Evolutionary conservation across 1,284 basidiomycete genomes (phyloP).

Genomic region (Naganishia albida): DNA sequence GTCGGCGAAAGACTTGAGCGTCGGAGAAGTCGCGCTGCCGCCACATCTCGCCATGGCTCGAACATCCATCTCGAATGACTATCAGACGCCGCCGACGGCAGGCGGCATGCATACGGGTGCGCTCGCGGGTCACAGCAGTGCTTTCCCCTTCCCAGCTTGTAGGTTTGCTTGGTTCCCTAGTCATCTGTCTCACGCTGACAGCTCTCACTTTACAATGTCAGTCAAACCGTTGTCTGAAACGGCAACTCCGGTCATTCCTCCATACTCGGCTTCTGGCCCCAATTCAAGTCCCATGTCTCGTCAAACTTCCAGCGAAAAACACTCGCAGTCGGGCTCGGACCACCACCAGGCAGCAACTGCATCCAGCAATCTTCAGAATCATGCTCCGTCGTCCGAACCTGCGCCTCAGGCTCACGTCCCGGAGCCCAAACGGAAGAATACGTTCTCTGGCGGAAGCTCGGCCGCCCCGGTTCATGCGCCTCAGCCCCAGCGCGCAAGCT

Average conservation of each 20-base stretch:
- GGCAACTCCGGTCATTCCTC: conserved; percentile 35
- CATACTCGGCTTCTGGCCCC: conserved; percentile 14
- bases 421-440: conserved; percentile 23
- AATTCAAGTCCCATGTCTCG: conserved; percentile 47
- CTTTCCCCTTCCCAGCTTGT: conserved; percentile 35
- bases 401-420: conserved; percentile 4
- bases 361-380: conserved; percentile 9
- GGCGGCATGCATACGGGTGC: conserved; percentile 20
- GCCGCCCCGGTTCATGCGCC: conserved; percentile 29
- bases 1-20: conserved; percentile 3
- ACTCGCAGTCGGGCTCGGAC: conserved; percentile 31
- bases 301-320: conserved; percentile 35
- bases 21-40: conserved; percentile 19
- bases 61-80: neutral
- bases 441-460: conserved; percentile 1
- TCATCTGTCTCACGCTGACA: neutral
- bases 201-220: conserved; percentile 15
- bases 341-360: conserved; percentile 34
- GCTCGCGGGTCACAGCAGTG: conserved; percentile 1
- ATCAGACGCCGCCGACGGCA: conserved; percentile 23
- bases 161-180: neutral
- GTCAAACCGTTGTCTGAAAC: conserved; percentile 47
- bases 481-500: conserved; percentile 34
- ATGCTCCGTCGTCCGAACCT: neutral
- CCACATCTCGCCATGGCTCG: neutral